Percentiles rank a stretch among this genome's conserved stretches.
Conservation (phyloP, 306 rosid species). For the Cucurbita pepo region DNA sequence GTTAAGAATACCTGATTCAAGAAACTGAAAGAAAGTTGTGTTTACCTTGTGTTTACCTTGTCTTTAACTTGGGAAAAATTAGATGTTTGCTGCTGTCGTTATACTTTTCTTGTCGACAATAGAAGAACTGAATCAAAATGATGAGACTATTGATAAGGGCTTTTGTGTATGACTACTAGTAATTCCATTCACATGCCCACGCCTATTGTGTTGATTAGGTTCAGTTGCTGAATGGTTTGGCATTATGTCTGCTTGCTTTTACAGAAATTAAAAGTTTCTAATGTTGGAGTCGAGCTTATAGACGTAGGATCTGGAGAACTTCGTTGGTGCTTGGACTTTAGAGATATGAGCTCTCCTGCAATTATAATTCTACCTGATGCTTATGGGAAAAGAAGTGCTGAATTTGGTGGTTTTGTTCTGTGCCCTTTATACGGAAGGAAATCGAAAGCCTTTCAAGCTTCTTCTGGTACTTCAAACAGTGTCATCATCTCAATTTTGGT, state of each 20-base stretch:
- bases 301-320: conserved; percentile 77
- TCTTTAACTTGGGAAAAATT: background rate
- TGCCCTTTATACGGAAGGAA: conserved; percentile 94
- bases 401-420: conserved; percentile 74
- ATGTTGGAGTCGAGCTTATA: conserved; percentile 71
- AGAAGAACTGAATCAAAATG: background rate
- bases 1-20: background rate
- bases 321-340: conserved; percentile 99
- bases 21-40: background rate
- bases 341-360: conserved; percentile 92
- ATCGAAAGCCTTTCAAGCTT: conserved; percentile 89
- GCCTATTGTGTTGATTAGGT: background rate
- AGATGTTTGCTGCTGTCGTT: background rate
- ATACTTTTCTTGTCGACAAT: background rate
- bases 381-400: conserved; percentile 55
- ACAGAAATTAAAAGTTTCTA: conserved; percentile 85
- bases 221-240: conserved; percentile 2
- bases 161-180: background rate
- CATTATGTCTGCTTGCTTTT: conserved; percentile 18
- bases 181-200: background rate
- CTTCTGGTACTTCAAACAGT: conserved; percentile 69
- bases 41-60: background rate
- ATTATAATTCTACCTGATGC: conserved; percentile 63
- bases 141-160: background rate
- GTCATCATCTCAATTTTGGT: conserved; percentile 78